phyloP scores from a whole-genome alignment of 306 rosid species.

The Lithocarpus polystachyus region DNA sequence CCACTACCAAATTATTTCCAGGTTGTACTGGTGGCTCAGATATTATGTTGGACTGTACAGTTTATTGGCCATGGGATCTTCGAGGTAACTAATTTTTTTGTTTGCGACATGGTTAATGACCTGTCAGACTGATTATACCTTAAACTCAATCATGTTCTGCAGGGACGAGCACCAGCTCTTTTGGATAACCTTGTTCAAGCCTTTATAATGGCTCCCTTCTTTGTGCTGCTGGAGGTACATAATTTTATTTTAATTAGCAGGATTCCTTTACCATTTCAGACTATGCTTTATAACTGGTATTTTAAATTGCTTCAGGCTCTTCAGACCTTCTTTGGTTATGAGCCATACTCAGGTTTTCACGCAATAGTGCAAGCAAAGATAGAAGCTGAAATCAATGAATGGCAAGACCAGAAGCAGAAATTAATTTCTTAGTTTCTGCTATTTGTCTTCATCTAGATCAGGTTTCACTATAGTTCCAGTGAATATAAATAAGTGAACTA shows the following conservation, averaged over 20 bases:
- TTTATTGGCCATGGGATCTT: conserved; percentile 79
- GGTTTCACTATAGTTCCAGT: neutral
- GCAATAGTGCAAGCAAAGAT: conserved; percentile 51
- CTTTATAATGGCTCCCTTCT: conserved; percentile 84
- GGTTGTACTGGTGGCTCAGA: conserved; percentile 72
- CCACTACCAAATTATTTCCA: conserved; percentile 18
- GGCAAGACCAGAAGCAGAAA: conserved; percentile 60
- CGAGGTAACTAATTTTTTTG: conserved; percentile 48
- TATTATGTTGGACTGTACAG: conserved; percentile 77
- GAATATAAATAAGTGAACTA: conserved; percentile 7
- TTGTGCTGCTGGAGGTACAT: conserved; percentile 84
- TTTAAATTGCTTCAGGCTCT: conserved; percentile 48
- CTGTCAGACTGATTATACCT: neutral
- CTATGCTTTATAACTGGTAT: neutral
- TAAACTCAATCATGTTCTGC: conserved; percentile 5
- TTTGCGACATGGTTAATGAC: neutral
- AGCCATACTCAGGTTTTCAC: conserved; percentile 71
- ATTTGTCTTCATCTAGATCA: neutral
- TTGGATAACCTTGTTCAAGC: conserved; percentile 78
- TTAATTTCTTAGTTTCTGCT: conserved; percentile 38
- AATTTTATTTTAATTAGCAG: neutral
- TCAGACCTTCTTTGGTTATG: conserved; percentile 53
- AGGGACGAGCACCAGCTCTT: conserved; percentile 86
- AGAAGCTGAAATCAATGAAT: conserved; percentile 46
- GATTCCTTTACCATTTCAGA: neutral